Evolutionary conservation across 179 eudicot species (phyloP).

Genomic region (Amaranthus tricolor): DNA sequence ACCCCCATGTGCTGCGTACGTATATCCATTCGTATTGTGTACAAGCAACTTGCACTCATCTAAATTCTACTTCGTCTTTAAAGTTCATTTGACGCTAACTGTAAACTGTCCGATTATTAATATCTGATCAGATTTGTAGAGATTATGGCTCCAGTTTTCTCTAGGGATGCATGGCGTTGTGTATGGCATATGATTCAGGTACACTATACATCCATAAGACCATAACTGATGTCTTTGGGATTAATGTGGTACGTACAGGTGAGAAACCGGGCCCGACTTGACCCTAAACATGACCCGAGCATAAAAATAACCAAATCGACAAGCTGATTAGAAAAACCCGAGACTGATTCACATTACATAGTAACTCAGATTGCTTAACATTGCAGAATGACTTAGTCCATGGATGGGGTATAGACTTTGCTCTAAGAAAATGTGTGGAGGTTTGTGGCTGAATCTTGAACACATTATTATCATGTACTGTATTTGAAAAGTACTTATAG

Average conservation of each 20-base stretch:
- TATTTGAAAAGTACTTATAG: neutral
- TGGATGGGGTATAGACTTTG: constrained; percentile 69
- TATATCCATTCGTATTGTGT: neutral
- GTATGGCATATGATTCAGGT: constrained; percentile 67
- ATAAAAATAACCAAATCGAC: too few species aligned
- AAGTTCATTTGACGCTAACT: neutral
- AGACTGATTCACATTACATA: neutral
- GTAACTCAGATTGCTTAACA: neutral
- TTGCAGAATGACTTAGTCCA: constrained; percentile 64
- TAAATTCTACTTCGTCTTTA: neutral
- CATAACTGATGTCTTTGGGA: too few species aligned
- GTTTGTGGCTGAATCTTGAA: constrained; percentile 21
- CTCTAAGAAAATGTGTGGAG: constrained; percentile 52
- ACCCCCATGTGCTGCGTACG: constrained; percentile 46
- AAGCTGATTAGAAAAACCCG: too few species aligned
- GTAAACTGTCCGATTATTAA: neutral
- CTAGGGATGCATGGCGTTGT: constrained; percentile 56
- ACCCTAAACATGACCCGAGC: too few species aligned
- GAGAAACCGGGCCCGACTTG: too few species aligned
- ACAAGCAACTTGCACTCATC: neutral
- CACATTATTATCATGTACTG: neutral
- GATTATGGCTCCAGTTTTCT: constrained; percentile 68
- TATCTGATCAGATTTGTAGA: constrained; percentile 48
- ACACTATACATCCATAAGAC: neutral
- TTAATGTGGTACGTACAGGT: too few species aligned